Evolutionary conservation across 2,329 filamentous ascomycete genomes (phyloP).

Genomic region (Eurotiales sp.): DNA sequence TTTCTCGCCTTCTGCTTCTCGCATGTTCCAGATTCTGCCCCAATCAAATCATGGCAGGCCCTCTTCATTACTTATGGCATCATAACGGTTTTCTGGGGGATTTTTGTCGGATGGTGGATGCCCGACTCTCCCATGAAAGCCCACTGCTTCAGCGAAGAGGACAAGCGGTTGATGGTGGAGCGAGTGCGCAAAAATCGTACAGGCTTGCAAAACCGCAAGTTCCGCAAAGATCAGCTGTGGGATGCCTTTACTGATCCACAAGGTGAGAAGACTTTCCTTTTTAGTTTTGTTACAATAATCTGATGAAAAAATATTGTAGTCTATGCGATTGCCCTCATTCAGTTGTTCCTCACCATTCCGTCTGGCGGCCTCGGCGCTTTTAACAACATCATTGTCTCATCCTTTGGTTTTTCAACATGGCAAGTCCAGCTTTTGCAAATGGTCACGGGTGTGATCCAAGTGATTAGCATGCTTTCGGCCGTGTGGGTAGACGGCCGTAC

Average conservation of each 20-base stretch:
- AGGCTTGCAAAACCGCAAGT: constrained; percentile 2
- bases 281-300: too few relatives aligned
- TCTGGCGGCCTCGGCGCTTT: constrained; percentile 6
- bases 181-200: constrained; percentile 7
- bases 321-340: constrained; percentile 1
- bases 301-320: neutral
- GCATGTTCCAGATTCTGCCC: constrained; percentile 48
- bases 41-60: constrained; percentile 64
- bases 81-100: constrained; percentile 48
- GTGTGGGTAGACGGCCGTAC: constrained; percentile 3
- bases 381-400: constrained; percentile 4
- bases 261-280: neutral
- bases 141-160: constrained; percentile 4
- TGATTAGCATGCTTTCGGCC: neutral
- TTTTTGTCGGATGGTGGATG: constrained; percentile 49
- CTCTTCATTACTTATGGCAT: constrained; percentile 54
- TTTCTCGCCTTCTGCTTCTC: constrained; percentile 59
- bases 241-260: constrained; percentile 7
- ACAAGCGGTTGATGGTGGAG: constrained; percentile 4
- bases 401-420: constrained; percentile 6
- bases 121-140: constrained; percentile 40
- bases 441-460: constrained; percentile 2
- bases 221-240: constrained; percentile 6
- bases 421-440: constrained; percentile 4
- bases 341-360: constrained; percentile 1